These are phyloP conservation scores for Gossypium raimondii DNA, from an alignment of 345 rosid genomes.

Conservation along the genomic window DNA sequence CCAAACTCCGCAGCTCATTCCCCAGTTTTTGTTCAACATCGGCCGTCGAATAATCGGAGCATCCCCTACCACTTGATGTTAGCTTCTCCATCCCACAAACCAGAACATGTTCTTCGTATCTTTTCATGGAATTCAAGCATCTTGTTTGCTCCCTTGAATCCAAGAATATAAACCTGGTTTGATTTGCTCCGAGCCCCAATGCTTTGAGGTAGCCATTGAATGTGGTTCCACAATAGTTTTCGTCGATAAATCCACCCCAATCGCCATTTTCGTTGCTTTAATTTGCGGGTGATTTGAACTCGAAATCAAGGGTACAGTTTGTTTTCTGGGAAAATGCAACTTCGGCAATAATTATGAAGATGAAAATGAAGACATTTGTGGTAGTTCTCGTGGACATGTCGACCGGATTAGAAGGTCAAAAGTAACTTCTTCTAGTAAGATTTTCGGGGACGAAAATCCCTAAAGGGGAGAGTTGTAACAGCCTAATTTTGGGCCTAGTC, in stretches of 20 bases:
- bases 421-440: too few relatives aligned
- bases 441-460: too few relatives aligned
- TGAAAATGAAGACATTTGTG: constrained; percentile 16
- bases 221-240: constrained; percentile 30
- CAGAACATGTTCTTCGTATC: not conserved
- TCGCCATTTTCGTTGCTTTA: constrained; percentile 27
- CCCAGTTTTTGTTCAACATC: constrained; percentile 30
- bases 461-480: too few relatives aligned
- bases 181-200: constrained; percentile 30
- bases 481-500: too few relatives aligned
- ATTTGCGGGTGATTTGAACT: not conserved
- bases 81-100: constrained; percentile 42
- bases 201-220: constrained; percentile 29
- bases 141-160: constrained; percentile 30
- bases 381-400: not conserved
- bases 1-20: constrained; percentile 18
- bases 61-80: constrained; percentile 31
- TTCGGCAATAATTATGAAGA: not conserved
- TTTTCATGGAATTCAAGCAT: constrained; percentile 28
- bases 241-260: constrained; percentile 38
- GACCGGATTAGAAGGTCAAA: not conserved
- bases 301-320: constrained; percentile 26
- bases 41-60: constrained; percentile 35
- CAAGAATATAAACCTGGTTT: constrained; percentile 30
- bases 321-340: constrained; percentile 18